Evolutionary conservation across 257 asterid species (phyloP).

Genomic region (Capsicum chinense): DNA sequence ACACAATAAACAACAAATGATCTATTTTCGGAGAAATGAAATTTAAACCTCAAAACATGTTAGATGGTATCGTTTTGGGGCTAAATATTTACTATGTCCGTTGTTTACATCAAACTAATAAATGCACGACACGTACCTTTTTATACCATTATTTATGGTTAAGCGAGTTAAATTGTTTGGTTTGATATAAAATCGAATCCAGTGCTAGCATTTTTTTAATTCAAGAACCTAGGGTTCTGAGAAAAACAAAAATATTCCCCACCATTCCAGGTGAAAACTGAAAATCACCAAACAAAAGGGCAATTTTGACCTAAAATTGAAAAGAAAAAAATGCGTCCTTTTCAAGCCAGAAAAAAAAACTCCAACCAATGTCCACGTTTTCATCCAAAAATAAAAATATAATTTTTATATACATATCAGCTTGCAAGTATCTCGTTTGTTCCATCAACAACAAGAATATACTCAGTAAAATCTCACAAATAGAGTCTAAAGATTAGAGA

Average conservation of each 20-base stretch:
- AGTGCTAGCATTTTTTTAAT: too few relatives aligned
- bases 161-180: background rate
- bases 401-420: background rate
- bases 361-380: slow-evolving; percentile 11
- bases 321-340: background rate
- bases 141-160: background rate
- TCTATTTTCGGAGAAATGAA: background rate
- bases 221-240: background rate
- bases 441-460: background rate
- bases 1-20: background rate
- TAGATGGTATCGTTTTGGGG: background rate
- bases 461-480: too few relatives aligned
- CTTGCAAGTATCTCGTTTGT: background rate
- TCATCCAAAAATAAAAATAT: background rate
- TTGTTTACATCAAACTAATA: background rate
- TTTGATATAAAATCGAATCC: background rate
- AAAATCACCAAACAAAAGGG: slow-evolving; percentile 8
- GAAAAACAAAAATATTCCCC: background rate
- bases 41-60: background rate
- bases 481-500: too few relatives aligned
- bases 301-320: slow-evolving; percentile 3
- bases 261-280: slow-evolving; percentile 8
- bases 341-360: background rate
- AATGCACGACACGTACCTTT: background rate
- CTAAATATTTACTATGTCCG: too few relatives aligned